Conservation (phyloP, 2,329 filamentous ascomycete species). For the Sporothrix pallida region DNA sequence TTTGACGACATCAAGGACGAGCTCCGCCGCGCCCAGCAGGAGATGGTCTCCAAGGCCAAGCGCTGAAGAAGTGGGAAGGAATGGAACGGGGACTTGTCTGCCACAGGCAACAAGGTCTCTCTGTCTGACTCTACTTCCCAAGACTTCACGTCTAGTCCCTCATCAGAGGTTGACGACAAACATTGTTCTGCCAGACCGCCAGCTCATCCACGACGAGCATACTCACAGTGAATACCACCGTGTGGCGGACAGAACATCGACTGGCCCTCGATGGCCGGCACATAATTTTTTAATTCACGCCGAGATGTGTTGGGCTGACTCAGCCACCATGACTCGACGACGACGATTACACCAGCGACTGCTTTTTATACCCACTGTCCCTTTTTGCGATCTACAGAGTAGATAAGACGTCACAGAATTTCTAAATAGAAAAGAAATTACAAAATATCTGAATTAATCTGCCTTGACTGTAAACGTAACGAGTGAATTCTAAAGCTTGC, state of each 20-base stretch:
- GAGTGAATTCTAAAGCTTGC: no score
- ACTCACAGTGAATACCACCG: not conserved
- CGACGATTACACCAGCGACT: conserved; percentile 1
- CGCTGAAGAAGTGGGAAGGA: not conserved
- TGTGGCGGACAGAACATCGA: not conserved
- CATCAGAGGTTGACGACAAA: not conserved
- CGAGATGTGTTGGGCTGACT: not conserved
- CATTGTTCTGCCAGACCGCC: not conserved
- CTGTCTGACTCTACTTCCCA: not conserved
- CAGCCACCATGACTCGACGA: not conserved
- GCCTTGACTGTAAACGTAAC: no score
- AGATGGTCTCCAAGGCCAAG: conserved; percentile 34
- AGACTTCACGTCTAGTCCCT: not conserved
- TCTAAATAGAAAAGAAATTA: not conserved
- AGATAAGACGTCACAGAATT: not conserved
- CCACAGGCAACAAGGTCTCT: not conserved
- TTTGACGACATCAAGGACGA: conserved; percentile 57
- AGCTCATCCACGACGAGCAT: not conserved
- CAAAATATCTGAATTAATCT: not conserved
- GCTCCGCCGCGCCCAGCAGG: conserved; percentile 49
- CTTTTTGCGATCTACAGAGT: not conserved
- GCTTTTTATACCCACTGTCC: conserved; percentile 8
- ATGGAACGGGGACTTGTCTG: not conserved
- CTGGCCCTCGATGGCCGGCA: not conserved
- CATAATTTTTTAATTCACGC: not conserved